Percentiles rank a stretch among this genome's conserved stretches.
These are phyloP conservation scores for Xylariaceae sp. DNA, from an alignment of 2,329 filamentous ascomycete species.

Conservation along the genomic window DNA sequence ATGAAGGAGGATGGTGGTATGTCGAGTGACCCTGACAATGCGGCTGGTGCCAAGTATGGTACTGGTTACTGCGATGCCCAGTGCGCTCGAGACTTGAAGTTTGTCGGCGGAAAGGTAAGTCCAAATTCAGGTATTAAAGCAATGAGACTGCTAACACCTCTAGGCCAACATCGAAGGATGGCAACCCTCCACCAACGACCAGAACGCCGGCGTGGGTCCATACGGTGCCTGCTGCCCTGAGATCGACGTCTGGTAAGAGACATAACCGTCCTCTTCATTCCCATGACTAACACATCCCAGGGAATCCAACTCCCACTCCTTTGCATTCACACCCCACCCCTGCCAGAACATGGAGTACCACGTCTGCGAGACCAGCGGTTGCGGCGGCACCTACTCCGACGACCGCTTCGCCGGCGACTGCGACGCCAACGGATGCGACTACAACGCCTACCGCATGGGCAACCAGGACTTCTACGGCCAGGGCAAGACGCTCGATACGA, in stretches of 20 bases:
- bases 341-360: slow-evolving; percentile 46
- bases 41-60: slow-evolving; percentile 43
- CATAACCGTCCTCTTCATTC: background rate
- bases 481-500: slow-evolving; percentile 52
- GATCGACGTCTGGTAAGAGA: slow-evolving; percentile 51
- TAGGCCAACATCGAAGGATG: slow-evolving; percentile 45
- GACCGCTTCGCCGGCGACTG: slow-evolving; percentile 55
- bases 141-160: too few species aligned
- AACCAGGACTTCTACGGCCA: slow-evolving; percentile 56
- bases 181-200: slow-evolving; percentile 44
- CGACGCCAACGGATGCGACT: slow-evolving; percentile 62
- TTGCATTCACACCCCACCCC: slow-evolving; percentile 57
- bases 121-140: too few species aligned
- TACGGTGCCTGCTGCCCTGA: slow-evolving; percentile 54
- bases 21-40: slow-evolving; percentile 43
- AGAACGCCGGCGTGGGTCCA: slow-evolving; percentile 45
- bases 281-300: slow-evolving; percentile 18
- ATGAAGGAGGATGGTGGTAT: slow-evolving; percentile 53
- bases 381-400: slow-evolving; percentile 44
- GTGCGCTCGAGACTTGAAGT: slow-evolving; percentile 46
- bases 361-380: slow-evolving; percentile 43
- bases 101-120: slow-evolving; percentile 41
- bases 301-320: slow-evolving; percentile 57
- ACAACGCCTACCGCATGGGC: slow-evolving; percentile 62
- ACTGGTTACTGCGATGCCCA: slow-evolving; percentile 53